These are phyloP conservation scores for Boletellus ananiceps DNA, from an alignment of 768 basidiomycete species.

Conservation along the genomic window DNA sequence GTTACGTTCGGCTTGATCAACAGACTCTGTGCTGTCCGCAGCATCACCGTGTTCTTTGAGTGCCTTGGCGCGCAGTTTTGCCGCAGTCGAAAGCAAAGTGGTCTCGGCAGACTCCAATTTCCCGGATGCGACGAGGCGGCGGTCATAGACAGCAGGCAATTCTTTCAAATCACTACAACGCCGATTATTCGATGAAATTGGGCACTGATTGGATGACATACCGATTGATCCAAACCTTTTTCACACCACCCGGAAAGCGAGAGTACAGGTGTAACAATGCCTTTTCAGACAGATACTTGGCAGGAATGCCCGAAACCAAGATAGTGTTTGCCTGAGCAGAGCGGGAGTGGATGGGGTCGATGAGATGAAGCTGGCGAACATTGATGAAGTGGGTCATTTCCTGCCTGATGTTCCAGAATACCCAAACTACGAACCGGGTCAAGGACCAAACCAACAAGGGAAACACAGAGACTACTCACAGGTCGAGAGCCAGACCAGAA, in stretches of 20 bases:
- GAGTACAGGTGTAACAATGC: slow-evolving; percentile 67
- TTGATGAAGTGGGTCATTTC: slow-evolving; percentile 82
- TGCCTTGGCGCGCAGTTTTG: slow-evolving; percentile 61
- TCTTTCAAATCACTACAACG: slow-evolving; percentile 70
- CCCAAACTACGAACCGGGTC: slow-evolving; percentile 55
- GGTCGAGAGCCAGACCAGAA: slow-evolving; percentile 74
- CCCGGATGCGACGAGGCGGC: slow-evolving; percentile 63
- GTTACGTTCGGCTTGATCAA: slow-evolving; percentile 28
- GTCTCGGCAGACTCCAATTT: slow-evolving; percentile 90
- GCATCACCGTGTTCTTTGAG: slow-evolving; percentile 39
- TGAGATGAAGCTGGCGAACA: slow-evolving; percentile 78
- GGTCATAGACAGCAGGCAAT: slow-evolving; percentile 77
- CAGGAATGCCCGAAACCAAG: slow-evolving; percentile 85
- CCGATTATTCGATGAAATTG: neutral
- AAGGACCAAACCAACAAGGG: neutral
- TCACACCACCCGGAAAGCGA: slow-evolving; percentile 87
- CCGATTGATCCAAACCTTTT: slow-evolving; percentile 90
- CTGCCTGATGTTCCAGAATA: slow-evolving; percentile 71
- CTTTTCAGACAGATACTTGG: slow-evolving; percentile 65
- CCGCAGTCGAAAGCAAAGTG: slow-evolving; percentile 65
- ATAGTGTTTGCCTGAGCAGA: slow-evolving; percentile 87
- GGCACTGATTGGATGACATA: slow-evolving; percentile 23
- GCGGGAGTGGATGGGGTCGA: slow-evolving; percentile 65
- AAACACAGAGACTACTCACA: slow-evolving; percentile 41
- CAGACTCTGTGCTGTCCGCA: slow-evolving; percentile 14